These are phyloP conservation scores for Wickerhamiella brachini DNA, from an alignment of 805 yeast species.

Conservation along the genomic window DNA sequence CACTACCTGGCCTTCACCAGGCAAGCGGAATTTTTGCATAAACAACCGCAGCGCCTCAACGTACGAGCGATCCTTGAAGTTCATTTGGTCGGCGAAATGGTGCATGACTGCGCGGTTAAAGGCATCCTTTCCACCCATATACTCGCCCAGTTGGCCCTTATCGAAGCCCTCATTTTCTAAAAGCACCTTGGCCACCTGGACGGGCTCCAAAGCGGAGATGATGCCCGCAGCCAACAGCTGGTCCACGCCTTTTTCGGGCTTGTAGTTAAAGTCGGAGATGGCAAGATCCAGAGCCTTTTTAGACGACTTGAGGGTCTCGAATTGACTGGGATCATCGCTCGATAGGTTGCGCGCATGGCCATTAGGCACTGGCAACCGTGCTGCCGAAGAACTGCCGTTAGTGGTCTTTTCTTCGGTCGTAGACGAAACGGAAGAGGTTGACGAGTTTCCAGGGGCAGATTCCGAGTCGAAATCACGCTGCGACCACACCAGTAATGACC, in stretches of 20 bases:
- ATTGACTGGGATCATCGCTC: conserved; percentile 63
- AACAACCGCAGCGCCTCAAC: conserved; percentile 77
- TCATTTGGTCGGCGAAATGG: conserved; percentile 79
- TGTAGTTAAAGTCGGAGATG: conserved; percentile 63
- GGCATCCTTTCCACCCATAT: conserved; percentile 76
- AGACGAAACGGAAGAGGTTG: neutral
- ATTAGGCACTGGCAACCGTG: neutral
- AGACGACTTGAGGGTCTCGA: conserved; percentile 69
- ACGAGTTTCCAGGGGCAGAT: neutral
- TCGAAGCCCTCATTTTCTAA: conserved; percentile 60
- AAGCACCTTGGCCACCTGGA: conserved; percentile 60
- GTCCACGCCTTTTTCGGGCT: conserved; percentile 68
- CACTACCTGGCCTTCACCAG: conserved; percentile 97
- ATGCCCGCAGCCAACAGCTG: conserved; percentile 50
- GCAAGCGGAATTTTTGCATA: conserved; percentile 79
- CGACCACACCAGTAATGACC: conserved; percentile 78
- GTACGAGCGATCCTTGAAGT: conserved; percentile 53
- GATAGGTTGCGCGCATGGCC: neutral
- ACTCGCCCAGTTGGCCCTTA: conserved; percentile 79
- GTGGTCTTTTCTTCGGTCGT: neutral
- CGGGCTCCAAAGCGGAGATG: conserved; percentile 44
- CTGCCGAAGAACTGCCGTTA: neutral
- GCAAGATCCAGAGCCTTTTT: conserved; percentile 74
- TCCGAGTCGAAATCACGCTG: conserved; percentile 30
- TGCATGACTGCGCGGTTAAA: conserved; percentile 76